Percentiles rank a stretch among this genome's conserved stretches.
Evolutionary conservation across 495 filamentous ascomycete genomes (phyloP).

Genomic region (Aspergillus homomorphus): DNA sequence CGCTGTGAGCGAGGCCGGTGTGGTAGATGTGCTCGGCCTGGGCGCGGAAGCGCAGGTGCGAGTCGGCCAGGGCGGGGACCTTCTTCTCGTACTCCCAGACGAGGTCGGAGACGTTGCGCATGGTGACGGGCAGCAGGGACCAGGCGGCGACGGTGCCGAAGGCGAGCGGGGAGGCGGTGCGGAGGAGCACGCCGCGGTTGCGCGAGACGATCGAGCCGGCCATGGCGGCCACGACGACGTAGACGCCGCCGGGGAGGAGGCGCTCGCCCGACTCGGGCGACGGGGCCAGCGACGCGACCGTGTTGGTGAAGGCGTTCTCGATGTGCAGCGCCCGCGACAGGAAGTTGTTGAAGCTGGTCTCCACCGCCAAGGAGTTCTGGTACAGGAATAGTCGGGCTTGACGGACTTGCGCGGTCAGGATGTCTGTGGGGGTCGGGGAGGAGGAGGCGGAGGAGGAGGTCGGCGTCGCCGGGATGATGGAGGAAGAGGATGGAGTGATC

Average conservation of each 20-base stretch:
- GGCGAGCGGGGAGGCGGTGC: conserved; percentile 65
- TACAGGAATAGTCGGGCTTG: conserved; percentile 78
- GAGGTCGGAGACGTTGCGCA: conserved; percentile 78
- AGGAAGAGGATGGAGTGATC: conserved; percentile 19
- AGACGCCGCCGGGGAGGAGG: conserved; percentile 79
- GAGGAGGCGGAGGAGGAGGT: conserved; percentile 33
- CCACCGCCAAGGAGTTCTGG: conserved; percentile 62
- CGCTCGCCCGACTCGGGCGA: conserved; percentile 75
- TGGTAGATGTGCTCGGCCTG: conserved; percentile 64
- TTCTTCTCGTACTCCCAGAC: conserved; percentile 86
- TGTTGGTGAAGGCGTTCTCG: conserved; percentile 76
- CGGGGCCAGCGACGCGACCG: conserved; percentile 82
- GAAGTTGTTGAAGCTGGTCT: conserved; percentile 72
- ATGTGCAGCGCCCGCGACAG: conserved; percentile 72
- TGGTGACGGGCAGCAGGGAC: conserved; percentile 72
- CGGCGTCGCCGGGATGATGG: conserved; percentile 14
- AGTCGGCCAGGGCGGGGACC: conserved; percentile 73
- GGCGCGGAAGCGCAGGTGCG: conserved; percentile 65
- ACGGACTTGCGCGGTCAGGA: conserved; percentile 79
- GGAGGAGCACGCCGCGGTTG: conserved; percentile 77
- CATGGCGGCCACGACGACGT: conserved; percentile 90
- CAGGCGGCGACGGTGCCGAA: conserved; percentile 72
- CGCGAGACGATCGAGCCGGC: conserved; percentile 83
- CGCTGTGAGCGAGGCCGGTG: conserved; percentile 67
- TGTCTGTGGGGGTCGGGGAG: conserved; percentile 81